Conservation (phyloP, 2,329 filamentous ascomycete genomes). For the Fusarium tupiense region DNA sequence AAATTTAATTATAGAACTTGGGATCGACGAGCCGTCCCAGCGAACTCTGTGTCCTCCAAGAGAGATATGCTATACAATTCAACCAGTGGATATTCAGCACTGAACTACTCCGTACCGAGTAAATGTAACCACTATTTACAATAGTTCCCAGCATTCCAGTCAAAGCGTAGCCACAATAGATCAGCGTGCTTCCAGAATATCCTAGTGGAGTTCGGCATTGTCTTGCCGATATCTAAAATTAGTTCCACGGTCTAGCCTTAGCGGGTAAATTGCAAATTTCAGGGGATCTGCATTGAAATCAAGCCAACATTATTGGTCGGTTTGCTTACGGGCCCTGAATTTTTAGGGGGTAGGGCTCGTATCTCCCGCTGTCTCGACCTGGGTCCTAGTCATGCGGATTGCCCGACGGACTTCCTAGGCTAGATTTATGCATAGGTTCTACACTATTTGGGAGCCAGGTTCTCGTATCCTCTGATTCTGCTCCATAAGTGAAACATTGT, state of each 20-base stretch:
- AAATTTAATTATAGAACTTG: not conserved
- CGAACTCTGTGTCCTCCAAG: not conserved
- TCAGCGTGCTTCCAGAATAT: not conserved
- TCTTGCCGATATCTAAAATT: conserved; percentile 13
- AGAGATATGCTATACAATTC: not conserved
- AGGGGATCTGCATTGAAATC: not conserved
- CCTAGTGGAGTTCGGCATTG: not conserved
- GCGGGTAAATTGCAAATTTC: not conserved
- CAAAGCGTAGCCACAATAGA: not conserved
- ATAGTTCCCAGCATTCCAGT: not conserved
- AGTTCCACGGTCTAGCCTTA: not conserved
- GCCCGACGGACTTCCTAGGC: not conserved
- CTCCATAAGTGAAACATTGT: conserved; percentile 4
- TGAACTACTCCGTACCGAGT: not conserved
- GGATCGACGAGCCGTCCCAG: not conserved
- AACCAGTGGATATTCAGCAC: too few species aligned
- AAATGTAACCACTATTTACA: not conserved
- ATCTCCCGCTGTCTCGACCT: not conserved
- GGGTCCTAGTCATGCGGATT: not conserved
- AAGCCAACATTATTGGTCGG: not conserved
- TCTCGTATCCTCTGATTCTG: conserved; percentile 11
- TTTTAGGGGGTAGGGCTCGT: not conserved
- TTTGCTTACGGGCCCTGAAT: not conserved
- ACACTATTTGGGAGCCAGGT: not conserved
- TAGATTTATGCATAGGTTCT: not conserved